phyloP scores from a whole-genome alignment of 345 rosid genomes.

The Mercurialis annua region DNA sequence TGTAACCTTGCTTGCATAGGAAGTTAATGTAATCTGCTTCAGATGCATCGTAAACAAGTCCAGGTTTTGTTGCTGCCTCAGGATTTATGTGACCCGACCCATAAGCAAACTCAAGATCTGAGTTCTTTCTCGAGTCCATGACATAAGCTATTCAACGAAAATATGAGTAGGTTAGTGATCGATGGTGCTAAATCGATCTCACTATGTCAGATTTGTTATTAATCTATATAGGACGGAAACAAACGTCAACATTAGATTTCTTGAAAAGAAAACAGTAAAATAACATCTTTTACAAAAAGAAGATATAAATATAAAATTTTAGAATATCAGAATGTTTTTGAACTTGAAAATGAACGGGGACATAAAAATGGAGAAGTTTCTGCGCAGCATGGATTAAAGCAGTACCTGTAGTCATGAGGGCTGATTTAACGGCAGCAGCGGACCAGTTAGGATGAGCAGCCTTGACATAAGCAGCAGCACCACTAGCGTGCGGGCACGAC shows the following conservation, averaged over 20 bases:
- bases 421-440: constrained; percentile 25
- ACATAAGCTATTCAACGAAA: constrained; percentile 1
- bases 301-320: too few species aligned
- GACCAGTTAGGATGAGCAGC: constrained; percentile 32
- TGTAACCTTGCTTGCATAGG: constrained; percentile 49
- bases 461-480: constrained; percentile 34
- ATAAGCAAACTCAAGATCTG: constrained; percentile 18
- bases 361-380: too few species aligned
- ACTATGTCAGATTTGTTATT: too few species aligned
- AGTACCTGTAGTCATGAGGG: constrained; percentile 29
- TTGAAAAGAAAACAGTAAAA: too few species aligned
- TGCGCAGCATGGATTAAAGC: too few species aligned
- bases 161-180: too few species aligned
- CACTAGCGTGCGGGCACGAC: constrained; percentile 35
- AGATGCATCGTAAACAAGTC: constrained; percentile 16
- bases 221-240: too few species aligned
- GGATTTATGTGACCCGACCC: constrained; percentile 24
- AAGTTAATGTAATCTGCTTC: constrained; percentile 36
- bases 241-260: too few species aligned
- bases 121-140: constrained; percentile 16
- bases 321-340: too few species aligned
- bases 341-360: too few species aligned
- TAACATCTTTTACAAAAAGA: too few species aligned
- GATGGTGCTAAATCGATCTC: too few species aligned
- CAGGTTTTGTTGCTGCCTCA: constrained; percentile 14